A percentile compares a stretch with the other conserved stretches of the same genome.
Evolutionary conservation across 2,329 filamentous ascomycete species (phyloP).

Genomic region (Diaporthe batatas): DNA sequence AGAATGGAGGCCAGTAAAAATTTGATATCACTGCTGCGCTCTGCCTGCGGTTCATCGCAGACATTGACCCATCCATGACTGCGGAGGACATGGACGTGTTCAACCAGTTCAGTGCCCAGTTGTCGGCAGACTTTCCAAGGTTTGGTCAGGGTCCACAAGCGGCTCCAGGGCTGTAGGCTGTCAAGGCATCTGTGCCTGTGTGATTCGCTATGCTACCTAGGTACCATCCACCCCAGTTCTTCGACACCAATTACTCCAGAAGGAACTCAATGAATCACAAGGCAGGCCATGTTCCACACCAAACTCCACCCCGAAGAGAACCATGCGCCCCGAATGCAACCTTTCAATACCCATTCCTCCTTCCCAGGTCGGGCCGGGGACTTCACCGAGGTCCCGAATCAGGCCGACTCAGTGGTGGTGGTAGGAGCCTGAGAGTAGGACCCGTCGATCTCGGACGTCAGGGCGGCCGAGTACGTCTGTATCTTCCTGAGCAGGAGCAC

Average conservation of each 20-base stretch:
- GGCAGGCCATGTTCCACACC: not conserved
- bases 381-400: not conserved
- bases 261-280: not conserved
- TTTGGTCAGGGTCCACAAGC: constrained; percentile 1
- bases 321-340: not conserved
- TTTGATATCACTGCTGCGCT: not conserved
- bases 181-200: too few species aligned
- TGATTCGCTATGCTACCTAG: too few species aligned
- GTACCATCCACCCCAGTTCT: too few species aligned
- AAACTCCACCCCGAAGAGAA: not conserved
- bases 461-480: too few species aligned
- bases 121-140: not conserved
- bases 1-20: constrained; percentile 20
- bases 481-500: not conserved
- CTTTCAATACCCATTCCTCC: not conserved
- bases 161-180: not conserved
- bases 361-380: not conserved
- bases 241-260: too few species aligned
- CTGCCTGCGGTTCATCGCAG: not conserved
- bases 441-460: too few species aligned
- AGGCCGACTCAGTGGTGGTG: too few species aligned
- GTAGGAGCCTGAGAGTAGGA: too few species aligned
- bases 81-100: not conserved
- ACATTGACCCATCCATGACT: not conserved
- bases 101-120: constrained; percentile 17